Base-by-base conservation (phyloP, 2,329 filamentous ascomycete species). In the Dactylellina cionopaga region DNA sequence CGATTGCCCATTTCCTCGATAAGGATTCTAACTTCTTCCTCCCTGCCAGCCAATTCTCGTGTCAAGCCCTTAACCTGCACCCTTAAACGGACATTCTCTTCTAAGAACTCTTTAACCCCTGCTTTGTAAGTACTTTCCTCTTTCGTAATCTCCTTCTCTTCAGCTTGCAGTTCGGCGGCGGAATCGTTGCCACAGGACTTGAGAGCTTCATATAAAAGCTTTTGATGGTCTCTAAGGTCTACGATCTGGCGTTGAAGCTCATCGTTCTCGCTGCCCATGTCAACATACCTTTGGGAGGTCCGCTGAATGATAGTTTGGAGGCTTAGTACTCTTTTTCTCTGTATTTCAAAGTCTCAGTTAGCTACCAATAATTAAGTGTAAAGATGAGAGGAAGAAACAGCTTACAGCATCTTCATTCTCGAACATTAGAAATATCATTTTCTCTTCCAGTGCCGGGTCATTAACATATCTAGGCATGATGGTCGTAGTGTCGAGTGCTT, bases 261-360 rank as follows among this genome's bases (percentile, higher is more conserved):
- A 17, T 59, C 39, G 13, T 72, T 72, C 22, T 72, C 25, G 11
- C 52, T 63, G n/a, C 55, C 52, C 11, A 46, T 29, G 10, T 72
- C 39, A 5, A 72, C 35, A 35, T 44, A 72, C 24, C 68, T 33
- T 24, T 72, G 68, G 4, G 68, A 72, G 5, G 68, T 72, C 11
- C 68, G 59, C 31, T 72, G 59, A 5, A 72, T 25, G 10, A 65
- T 60, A 4, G 68, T 51, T 58, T 71, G 66, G 37, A 71, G 59
- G 2, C 17, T 22, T 10, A 47, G 17, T 19, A 58, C 27, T 59
- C 64, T 63, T 1, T 58, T 22, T 19, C 41, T 58, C 66, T 71
- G 17, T 27, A 27, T 9, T 17, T 19, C 13, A 13, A 52, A 15
- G 15, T 3, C 5, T 37, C 27, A 52, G 15, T 35, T 11, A 9